These are phyloP conservation scores for Floccularia luteovirens DNA, from an alignment of 768 basidiomycete genomes.

Conservation along the genomic window DNA sequence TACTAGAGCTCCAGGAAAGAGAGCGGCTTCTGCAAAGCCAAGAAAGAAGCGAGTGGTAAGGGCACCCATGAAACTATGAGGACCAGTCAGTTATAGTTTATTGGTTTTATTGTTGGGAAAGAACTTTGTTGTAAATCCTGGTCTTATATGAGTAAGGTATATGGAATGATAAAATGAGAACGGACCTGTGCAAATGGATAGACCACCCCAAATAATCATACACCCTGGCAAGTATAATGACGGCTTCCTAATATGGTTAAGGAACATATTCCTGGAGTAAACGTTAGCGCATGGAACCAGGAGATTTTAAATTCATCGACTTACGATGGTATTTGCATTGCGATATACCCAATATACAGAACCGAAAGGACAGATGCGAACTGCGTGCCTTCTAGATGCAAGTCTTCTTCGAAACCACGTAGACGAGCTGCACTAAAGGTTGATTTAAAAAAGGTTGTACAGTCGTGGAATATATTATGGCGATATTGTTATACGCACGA, in stretches of 20 bases:
- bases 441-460: too few species aligned
- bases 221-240: conserved; percentile 56
- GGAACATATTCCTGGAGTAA: conserved; percentile 59
- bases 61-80: conserved; percentile 49
- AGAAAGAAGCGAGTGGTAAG: conserved; percentile 68
- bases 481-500: conserved; percentile 22
- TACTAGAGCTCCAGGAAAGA: conserved; percentile 60
- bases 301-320: conserved; percentile 15
- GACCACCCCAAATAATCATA: conserved; percentile 61
- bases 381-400: conserved; percentile 48
- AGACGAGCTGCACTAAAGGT: conserved; percentile 62
- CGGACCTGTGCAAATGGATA: conserved; percentile 42
- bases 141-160: too few species aligned
- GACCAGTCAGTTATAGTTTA: background rate
- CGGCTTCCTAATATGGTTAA: conserved; percentile 55
- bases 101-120: conserved; percentile 1
- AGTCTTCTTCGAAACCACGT: conserved; percentile 57
- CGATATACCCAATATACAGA: conserved; percentile 60
- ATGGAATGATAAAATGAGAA: too few species aligned
- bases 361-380: conserved; percentile 56
- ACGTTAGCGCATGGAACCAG: too few species aligned
- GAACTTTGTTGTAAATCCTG: too few species aligned
- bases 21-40: conserved; percentile 68
- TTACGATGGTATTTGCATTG: conserved; percentile 71
- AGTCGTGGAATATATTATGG: too few species aligned